These are phyloP conservation scores for Melastoma malabathricum DNA, from an alignment of 345 rosid species.

Conservation along the genomic window DNA sequence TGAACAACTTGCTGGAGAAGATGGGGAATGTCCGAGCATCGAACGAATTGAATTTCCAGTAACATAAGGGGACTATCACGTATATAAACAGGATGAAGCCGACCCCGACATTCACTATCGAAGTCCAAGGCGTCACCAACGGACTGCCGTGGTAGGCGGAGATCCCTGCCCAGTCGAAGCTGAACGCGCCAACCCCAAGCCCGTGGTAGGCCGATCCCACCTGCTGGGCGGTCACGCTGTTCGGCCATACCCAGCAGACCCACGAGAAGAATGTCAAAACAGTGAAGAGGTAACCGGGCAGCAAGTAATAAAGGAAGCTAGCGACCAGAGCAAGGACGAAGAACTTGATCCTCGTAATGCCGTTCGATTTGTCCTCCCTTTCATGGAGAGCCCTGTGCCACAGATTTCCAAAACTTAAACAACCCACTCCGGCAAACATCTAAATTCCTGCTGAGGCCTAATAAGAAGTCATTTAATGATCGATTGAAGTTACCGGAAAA, in stretches of 20 bases:
- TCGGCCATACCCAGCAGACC: conserved; percentile 94
- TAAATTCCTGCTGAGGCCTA: too few relatives aligned
- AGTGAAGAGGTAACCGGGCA: conserved; percentile 85
- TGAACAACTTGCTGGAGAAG: conserved; percentile 80
- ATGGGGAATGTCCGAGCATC: conserved; percentile 85
- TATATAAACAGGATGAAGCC: conserved; percentile 92
- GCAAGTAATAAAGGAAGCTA: conserved; percentile 62
- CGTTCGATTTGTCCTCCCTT: conserved; percentile 43
- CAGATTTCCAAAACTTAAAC: neutral
- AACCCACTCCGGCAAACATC: neutral
- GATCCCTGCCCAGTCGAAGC: conserved; percentile 99
- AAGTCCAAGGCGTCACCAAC: conserved; percentile 78
- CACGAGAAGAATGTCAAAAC: conserved; percentile 93
- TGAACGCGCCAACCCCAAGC: conserved; percentile 85
- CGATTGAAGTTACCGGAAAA: conserved; percentile 52
- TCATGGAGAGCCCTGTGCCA: conserved; percentile 84
- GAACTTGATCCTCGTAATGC: conserved; percentile 69
- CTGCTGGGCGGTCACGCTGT: conserved; percentile 88
- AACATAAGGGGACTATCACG: conserved; percentile 80
- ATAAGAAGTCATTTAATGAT: neutral
- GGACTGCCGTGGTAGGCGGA: conserved; percentile 99
- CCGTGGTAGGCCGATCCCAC: conserved; percentile 96
- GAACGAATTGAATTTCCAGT: conserved; percentile 85
- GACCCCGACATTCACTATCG: conserved; percentile 76
- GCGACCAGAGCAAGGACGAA: conserved; percentile 52